Base-by-base conservation (phyloP, 2,329 filamentous ascomycete species). In the Xylariaceae sp. region DNA sequence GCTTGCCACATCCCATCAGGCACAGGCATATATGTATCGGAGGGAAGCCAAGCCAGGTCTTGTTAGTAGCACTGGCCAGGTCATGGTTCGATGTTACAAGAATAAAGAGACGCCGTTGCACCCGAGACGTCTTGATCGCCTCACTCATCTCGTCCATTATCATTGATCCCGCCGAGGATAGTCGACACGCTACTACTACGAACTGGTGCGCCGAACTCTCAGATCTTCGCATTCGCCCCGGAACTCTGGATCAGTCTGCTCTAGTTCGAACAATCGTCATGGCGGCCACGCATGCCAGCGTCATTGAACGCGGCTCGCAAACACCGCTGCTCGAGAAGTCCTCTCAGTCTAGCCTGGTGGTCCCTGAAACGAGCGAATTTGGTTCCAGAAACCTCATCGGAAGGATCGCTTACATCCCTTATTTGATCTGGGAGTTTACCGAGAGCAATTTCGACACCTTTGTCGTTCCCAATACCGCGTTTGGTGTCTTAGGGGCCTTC, bases 391-490 rank as follows among this genome's bases (percentile, higher is more conserved):
- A 40, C 26, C n/a, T 42, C 16, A 5, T 48, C 3, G 51, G 37
- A 29, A 55, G 55, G 26, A 39, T 60, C 26, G 43, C 21, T 13
- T 60, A 60, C 41, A 47, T 55, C 13, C 57, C 57, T 3, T 50
- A 58, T 16, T 10, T 59, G 4, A 33, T 62, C 51, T 62, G 60
- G 60, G 26, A 37, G 4, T 71, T 71, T 21, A 71, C 69, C 0
- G 69, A 64, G 42, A 68, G 66, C 44, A 67, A 72, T 29, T 66
- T 70, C 63, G 68, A 69, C 26, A 71, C 69, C 7, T 64, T 71
- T 15, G 58, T 71, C 10, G 13, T 64, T 0, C 70, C 69, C 2
- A 69, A 72, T 15, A 66, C 53, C 30, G 50, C 66, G 7, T 71
- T 72, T 37, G 65, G 70, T 7, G 55, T 73, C n/a, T 53, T 71